phyloP scores from a whole-genome alignment of 306 rosid species.

The Cyamopsis tetragonoloba region DNA sequence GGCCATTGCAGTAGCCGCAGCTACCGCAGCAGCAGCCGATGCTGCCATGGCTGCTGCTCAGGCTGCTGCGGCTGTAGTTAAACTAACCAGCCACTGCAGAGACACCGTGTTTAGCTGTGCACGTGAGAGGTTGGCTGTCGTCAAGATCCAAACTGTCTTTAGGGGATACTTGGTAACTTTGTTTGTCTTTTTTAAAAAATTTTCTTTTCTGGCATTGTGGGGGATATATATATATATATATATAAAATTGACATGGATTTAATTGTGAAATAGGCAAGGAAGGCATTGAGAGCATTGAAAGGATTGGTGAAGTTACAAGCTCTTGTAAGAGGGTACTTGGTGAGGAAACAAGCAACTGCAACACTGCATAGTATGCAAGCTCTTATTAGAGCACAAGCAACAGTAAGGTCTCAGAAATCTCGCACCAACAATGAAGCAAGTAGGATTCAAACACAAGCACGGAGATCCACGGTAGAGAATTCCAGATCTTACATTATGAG shows the following conservation, averaged over 20 bases:
- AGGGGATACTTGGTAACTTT: conserved; percentile 70
- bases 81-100: conserved; percentile 77
- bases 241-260: not conserved
- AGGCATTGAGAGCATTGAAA: conserved; percentile 82
- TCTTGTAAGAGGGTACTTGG: conserved; percentile 80
- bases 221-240: too few species aligned
- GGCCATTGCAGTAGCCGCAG: conserved; percentile 89
- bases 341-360: conserved; percentile 83
- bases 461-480: conserved; percentile 57
- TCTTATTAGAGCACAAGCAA: conserved; percentile 87
- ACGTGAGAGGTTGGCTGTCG: conserved; percentile 61
- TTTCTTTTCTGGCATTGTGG: too few species aligned
- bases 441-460: conserved; percentile 47
- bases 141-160: conserved; percentile 75
- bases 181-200: not conserved
- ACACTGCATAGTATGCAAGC: conserved; percentile 92
- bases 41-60: conserved; percentile 91
- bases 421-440: conserved; percentile 40
- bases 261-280: conserved; percentile 74
- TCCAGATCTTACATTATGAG: conserved; percentile 7
- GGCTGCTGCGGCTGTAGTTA: conserved; percentile 88
- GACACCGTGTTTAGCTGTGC: conserved; percentile 68
- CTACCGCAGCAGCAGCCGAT: conserved; percentile 91
- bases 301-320: conserved; percentile 93
- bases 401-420: conserved; percentile 70